These are phyloP conservation scores for Trichoderma afroharzianum DNA, from an alignment of 2,329 filamentous ascomycete genomes.

Conservation along the genomic window DNA sequence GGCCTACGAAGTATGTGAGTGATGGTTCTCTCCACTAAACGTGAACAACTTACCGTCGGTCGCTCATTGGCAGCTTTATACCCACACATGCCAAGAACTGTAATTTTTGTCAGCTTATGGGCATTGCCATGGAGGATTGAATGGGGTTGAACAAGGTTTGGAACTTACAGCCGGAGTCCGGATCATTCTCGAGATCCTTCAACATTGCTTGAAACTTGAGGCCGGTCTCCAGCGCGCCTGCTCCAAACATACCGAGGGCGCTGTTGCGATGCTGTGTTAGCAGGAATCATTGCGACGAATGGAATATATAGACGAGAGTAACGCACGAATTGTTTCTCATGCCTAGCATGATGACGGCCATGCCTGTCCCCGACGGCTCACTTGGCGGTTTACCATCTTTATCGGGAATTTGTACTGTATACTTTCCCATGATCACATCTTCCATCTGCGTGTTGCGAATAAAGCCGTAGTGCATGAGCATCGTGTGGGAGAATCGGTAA, in stretches of 20 bases:
- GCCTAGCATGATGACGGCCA: conserved; percentile 3
- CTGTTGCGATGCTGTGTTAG: background rate
- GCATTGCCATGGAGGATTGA: no score
- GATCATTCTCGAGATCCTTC: background rate
- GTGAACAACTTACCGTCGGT: background rate
- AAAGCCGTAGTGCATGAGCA: conserved; percentile 9
- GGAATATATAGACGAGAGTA: background rate
- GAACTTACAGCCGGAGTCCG: background rate
- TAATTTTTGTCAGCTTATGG: background rate
- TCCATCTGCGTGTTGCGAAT: conserved; percentile 10
- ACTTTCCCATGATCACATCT: conserved; percentile 10
- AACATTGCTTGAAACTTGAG: background rate
- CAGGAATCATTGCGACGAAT: background rate
- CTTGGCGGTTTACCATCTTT: background rate
- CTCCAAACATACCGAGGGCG: conserved; percentile 6
- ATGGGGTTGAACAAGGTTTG: background rate
- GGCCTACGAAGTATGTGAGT: conserved; percentile 19
- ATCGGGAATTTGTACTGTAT: background rate
- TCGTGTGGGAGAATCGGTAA: background rate
- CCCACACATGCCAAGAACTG: conserved; percentile 4
- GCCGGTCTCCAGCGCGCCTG: background rate
- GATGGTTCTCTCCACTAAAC: no score
- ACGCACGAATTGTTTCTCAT: conserved; percentile 9
- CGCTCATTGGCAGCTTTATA: conserved; percentile 1
- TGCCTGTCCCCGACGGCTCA: background rate